Percentiles rank a stretch among this genome's conserved stretches.
These are phyloP conservation scores for Erodium maritimum DNA, from an alignment of 345 rosid genomes.

Conservation along the genomic window DNA sequence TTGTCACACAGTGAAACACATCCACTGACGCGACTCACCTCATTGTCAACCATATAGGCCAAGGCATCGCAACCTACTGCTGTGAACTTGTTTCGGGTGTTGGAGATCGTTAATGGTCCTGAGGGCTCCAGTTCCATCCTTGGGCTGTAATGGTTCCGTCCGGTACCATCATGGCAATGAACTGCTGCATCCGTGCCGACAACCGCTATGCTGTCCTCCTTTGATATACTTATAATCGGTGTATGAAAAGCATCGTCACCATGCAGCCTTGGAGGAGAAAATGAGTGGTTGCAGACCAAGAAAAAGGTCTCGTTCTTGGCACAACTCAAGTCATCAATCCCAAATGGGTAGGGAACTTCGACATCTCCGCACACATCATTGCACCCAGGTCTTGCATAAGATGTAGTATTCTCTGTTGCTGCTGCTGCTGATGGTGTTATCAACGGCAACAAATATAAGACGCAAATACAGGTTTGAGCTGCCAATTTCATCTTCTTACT, in stretches of 20 bases:
- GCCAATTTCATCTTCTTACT: background rate
- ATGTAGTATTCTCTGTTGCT: background rate
- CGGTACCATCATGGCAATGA: constrained; percentile 4
- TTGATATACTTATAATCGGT: constrained; percentile 1
- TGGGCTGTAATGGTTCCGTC: fast-evolving
- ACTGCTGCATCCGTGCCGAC: background rate
- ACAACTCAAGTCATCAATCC: constrained; percentile 3
- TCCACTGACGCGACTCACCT: background rate
- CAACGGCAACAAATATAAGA: background rate
- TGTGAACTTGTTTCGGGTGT: constrained; percentile 15
- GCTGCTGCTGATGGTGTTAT: background rate
- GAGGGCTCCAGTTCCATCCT: fast-evolving
- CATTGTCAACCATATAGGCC: background rate
- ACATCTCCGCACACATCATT: constrained; percentile 13
- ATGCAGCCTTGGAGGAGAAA: background rate
- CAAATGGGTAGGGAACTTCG: constrained; percentile 21
- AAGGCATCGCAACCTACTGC: constrained; percentile 16
- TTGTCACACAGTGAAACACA: constrained; percentile 9
- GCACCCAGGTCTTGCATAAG: constrained; percentile 6
- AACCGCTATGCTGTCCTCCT: constrained; percentile 5
- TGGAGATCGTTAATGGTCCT: constrained; percentile 7
- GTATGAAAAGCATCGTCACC: background rate
- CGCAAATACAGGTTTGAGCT: background rate
- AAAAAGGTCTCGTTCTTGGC: background rate
- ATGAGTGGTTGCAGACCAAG: background rate